These are phyloP conservation scores for Globisporangium cystogenes DNA, from an alignment of 352 stramenopile species.

Conservation along the genomic window DNA sequence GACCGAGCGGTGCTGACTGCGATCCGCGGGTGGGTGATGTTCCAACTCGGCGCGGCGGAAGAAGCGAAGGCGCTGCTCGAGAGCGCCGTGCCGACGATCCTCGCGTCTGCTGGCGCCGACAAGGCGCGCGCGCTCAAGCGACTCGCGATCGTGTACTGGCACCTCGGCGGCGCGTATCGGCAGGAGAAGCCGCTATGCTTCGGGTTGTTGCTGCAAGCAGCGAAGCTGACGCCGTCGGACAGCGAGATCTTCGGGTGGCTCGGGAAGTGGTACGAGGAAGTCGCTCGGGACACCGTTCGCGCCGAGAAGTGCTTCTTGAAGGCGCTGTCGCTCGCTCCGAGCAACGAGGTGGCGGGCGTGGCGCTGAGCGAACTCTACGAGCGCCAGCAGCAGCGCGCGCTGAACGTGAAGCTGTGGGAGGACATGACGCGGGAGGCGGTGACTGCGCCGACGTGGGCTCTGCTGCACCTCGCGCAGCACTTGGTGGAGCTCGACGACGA, in stretches of 20 bases:
- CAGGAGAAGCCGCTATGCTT: conserved; percentile 63
- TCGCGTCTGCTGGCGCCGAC: conserved; percentile 2
- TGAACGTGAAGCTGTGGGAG: conserved; percentile 71
- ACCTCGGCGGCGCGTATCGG: conserved; percentile 38
- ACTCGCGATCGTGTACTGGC: conserved; percentile 75
- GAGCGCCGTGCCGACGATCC: conserved; percentile 24
- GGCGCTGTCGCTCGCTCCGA: conserved; percentile 50
- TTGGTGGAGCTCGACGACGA: conserved; percentile 66
- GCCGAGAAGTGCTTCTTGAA: conserved; percentile 87
- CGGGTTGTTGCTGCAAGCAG: conserved; percentile 52
- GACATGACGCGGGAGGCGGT: conserved; percentile 50
- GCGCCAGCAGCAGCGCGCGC: conserved; percentile 45
- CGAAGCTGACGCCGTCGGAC: conserved; percentile 65
- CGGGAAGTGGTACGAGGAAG: conserved; percentile 69
- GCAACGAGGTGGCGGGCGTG: conserved; percentile 50
- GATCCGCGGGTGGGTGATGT: conserved; percentile 46
- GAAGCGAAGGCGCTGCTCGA: conserved; percentile 34
- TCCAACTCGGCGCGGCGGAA: conserved; percentile 30
- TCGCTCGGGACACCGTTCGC: conserved; percentile 52
- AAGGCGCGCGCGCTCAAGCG: conserved; percentile 54
- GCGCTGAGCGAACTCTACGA: conserved; percentile 70
- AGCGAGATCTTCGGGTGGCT: conserved; percentile 67
- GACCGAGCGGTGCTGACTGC: conserved; percentile 20
- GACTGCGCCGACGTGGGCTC: conserved; percentile 63
- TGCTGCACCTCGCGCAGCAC: conserved; percentile 66